Base-by-base conservation (phyloP, 2,329 filamentous ascomycete species). In the Phyllosticta ampelicida region DNA sequence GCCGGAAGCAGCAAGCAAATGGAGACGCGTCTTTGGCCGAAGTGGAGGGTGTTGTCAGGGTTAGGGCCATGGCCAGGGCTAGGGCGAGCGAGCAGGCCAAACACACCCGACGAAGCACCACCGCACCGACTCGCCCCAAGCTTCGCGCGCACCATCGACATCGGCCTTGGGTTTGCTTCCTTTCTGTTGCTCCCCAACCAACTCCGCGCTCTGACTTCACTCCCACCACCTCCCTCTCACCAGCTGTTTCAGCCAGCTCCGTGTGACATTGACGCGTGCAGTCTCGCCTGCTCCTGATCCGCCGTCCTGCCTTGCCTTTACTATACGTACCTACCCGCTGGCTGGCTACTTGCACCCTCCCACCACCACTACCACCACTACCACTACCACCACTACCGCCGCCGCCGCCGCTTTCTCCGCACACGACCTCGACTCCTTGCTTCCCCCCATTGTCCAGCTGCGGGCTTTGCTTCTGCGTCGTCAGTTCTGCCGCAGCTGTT, bases 401-500 rank as follows among this genome's bases (percentile, higher is more conserved):
- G 28, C 53, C n/a, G 6, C 36, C 53, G 28, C 36, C 55, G 18
- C 28, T 19, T 20, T 48, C 30, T 52, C 55, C 55, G 55, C 52
- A 23, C 56, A 54, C 48, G 51, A 54, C 56, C 51, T 23, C 44
- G 51, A 29, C 57, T 59, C 57, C 57, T 59, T 59, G 57, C 57
- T 59, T 59, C 52, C 48, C 57, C 16, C 48, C 48, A 26, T 19
- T 19, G 28, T n/a, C 29, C 9, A 26, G 28, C 48, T 28, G n/a
- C 50, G 30, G 21, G 9, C 51, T 2, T 48, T 19, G 50, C 21
- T 6, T 26, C 26, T 30, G 16, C 20, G 10, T 16, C 49, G 21
- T 48, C 55, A 21, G 19, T n/a, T 19, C 51, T 13, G 23, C 49
- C 30, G 30, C 56, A n/a, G n/a, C 48, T 10, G 51, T 58, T 58